Evolutionary conservation across 306 rosid species (phyloP), one percentile per base, ranked within the genome.

Genomic region (Betula pendula): DNA sequence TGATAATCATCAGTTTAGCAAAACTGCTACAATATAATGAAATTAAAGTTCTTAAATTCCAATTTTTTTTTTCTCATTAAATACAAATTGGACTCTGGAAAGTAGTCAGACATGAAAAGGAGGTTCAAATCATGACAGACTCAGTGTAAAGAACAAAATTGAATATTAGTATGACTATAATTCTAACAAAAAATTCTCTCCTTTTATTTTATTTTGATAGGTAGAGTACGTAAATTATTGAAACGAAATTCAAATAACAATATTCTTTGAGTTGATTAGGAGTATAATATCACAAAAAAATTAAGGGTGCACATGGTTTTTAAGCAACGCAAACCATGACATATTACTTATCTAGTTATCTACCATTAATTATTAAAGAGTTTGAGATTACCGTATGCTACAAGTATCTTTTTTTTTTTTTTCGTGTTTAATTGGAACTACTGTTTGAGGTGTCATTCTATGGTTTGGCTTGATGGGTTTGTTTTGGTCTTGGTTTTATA

Each of bases 381-480:
- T 80, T 65, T 16, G 45, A 75, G 65, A 77, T 87, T 90, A 94
- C 98, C 98, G n/a, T n/a, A n/a, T n/a, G n/a, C n/a, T n/a, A n/a
- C n/a, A n/a, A n/a, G n/a, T n/a, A n/a, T n/a, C n/a, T n/a, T n/a
- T n/a, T n/a, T n/a, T n/a, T n/a, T n/a, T n/a, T n/a, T n/a, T n/a
- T n/a, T n/a, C n/a, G n/a, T n/a, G n/a, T n/a, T n/a, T n/a, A n/a
- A n/a, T n/a, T n/a, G n/a, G n/a, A n/a, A n/a, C n/a, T n/a, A n/a
- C n/a, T n/a, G n/a, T n/a, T n/a, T n/a, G n/a, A n/a, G n/a, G n/a
- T n/a, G n/a, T n/a, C n/a, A n/a, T 73, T 77, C 19, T 12, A 25
- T 10, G 4, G 74, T 51, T 69, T 29, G 29, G 58, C 55, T 63
- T 33, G 75, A 60, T 40, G 67, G 70, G 70, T 72, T 58, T 73